phyloP scores from a whole-genome alignment of 768 basidiomycete genomes.

The Cyclocybe cylindracea region DNA sequence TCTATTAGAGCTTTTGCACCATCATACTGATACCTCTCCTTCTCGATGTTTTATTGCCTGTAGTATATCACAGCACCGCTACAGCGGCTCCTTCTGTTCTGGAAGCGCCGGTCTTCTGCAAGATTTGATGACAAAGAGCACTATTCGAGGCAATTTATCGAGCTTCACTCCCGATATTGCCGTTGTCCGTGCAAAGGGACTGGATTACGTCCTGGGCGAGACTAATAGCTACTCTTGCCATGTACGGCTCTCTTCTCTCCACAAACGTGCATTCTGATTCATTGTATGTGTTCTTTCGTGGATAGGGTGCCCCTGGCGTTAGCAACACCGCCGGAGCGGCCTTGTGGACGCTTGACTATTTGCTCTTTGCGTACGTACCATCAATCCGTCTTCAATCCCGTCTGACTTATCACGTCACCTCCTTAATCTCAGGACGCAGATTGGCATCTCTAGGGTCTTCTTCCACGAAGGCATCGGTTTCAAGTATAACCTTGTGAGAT shows the following conservation, averaged over 20 bases:
- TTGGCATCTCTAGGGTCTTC: slow-evolving; percentile 55
- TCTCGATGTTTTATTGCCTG: background rate
- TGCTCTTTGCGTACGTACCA: slow-evolving; percentile 49
- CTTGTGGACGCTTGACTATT: slow-evolving; percentile 69
- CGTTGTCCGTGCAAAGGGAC: slow-evolving; percentile 43
- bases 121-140: slow-evolving; percentile 66
- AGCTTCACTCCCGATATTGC: slow-evolving; percentile 53
- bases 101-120: slow-evolving; percentile 56
- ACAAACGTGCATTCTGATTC: background rate
- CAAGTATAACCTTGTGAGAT: slow-evolving; percentile 64
- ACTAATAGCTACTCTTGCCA: slow-evolving; percentile 55
- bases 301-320: slow-evolving; percentile 51
- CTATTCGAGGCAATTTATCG: slow-evolving; percentile 57
- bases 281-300: background rate
- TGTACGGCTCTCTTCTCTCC: slow-evolving; percentile 22
- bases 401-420: background rate
- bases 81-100: slow-evolving; percentile 63
- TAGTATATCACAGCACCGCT: slow-evolving; percentile 58
- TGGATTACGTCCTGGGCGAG: slow-evolving; percentile 65
- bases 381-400: background rate
- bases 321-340: slow-evolving; percentile 73
- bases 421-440: slow-evolving; percentile 33
- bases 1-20: background rate
- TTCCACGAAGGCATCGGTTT: slow-evolving; percentile 72
- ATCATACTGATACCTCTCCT: background rate